Evolutionary conservation across 768 basidiomycete genomes (phyloP), one percentile per base, ranked within the genome.

Genomic region (Daedalea quercina): DNA sequence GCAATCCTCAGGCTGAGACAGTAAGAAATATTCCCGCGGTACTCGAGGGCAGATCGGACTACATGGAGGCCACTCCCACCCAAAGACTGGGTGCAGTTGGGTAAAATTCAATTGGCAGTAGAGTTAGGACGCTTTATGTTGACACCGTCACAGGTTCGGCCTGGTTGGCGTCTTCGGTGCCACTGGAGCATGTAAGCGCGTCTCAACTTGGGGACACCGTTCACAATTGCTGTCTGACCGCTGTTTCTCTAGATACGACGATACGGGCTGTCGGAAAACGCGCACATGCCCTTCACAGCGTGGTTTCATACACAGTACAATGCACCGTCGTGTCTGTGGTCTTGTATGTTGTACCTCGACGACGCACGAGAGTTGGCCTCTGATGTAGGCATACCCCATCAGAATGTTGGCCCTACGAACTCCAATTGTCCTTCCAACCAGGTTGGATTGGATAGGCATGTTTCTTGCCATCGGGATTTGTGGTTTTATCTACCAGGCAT

Each of bases 221-320:
- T n/a, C n/a, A n/a, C n/a, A n/a, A n/a, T 4, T 40, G 37, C 15
- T 31, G 37, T 19, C 37, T 40, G 37, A 31, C 28, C 8, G 37
- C 6, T 15, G 15, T 40, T 6, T 8, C 37, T 40, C 7, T 50
- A 81, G 80, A 76, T 54, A 73, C 75, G 1, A 65, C 71, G 1
- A 75, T 84, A 25, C 79, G 89, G 9, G 79, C 79, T 0, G 88
- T 93, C 37, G 90, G 91, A 0, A 82, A 78, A 53, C 76, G 84
- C 4, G 90, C 90, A 1, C 84, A 87, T 58, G 75, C 90, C 1
- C 66, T 91, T 55, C 90, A 94, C 63, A 73, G 78, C 2, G 75
- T 92, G 60, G 67, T 74, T 0, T 88, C 80, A 53, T 91, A 86
- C 64, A 80, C 85, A 1, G 62, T 74, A 8, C 72, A 78, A 55